These are phyloP conservation scores for Lactifluus hygrophoroides DNA, from an alignment of 768 basidiomycete species.

Conservation along the genomic window DNA sequence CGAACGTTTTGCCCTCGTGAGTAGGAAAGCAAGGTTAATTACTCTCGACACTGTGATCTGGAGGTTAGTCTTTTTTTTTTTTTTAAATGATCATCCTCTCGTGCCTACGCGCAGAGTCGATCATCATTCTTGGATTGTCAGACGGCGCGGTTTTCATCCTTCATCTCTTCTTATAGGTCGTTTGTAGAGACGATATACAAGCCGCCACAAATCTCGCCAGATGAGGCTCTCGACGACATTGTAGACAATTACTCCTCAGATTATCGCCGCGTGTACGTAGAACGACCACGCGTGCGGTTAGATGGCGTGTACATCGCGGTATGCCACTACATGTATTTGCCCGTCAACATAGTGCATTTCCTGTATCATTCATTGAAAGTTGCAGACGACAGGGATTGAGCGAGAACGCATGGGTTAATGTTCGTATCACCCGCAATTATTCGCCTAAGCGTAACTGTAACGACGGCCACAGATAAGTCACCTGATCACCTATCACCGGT, in stretches of 20 bases:
- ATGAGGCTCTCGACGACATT: slow-evolving; percentile 41
- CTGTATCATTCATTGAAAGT: slow-evolving; percentile 5
- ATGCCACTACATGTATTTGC: slow-evolving; percentile 72
- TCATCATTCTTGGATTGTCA: too few species aligned
- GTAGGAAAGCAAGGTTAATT: slow-evolving; percentile 65
- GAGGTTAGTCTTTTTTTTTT: slow-evolving; percentile 42
- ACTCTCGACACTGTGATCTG: slow-evolving; percentile 64
- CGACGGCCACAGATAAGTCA: slow-evolving; percentile 72
- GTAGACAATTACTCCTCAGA: slow-evolving; percentile 43
- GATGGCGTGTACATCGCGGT: slow-evolving; percentile 91
- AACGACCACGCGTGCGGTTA: slow-evolving; percentile 74
- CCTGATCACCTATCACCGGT: slow-evolving; percentile 88
- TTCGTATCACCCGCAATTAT: slow-evolving; percentile 34
- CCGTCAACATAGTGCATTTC: slow-evolving; percentile 23
- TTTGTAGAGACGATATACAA: slow-evolving; percentile 60
- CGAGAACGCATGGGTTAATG: slow-evolving; percentile 84
- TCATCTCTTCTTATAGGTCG: slow-evolving; percentile 34
- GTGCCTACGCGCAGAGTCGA: not conserved
- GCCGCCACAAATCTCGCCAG: slow-evolving; percentile 61
- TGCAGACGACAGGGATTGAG: slow-evolving; percentile 63
- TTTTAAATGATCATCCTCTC: too few species aligned
- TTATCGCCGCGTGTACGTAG: slow-evolving; percentile 70
- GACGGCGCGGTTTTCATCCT: slow-evolving; percentile 3
- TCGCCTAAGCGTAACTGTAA: not conserved
- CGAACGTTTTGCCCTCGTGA: slow-evolving; percentile 69